phyloP scores from a whole-genome alignment of 2,329 filamentous ascomycete genomes.

The Cyanodermella asteris region DNA sequence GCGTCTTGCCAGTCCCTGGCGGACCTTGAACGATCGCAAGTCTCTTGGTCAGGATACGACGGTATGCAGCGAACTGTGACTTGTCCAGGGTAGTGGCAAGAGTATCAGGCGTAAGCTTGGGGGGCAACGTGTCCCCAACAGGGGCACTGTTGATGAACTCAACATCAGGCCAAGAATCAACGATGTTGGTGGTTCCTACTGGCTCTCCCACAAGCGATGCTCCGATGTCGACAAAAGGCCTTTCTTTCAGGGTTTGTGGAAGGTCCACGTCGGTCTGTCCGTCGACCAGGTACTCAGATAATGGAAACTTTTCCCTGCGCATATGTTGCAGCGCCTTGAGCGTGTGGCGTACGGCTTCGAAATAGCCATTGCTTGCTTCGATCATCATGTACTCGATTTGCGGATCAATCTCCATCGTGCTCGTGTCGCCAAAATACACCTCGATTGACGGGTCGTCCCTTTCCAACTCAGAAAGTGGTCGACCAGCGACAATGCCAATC shows the following conservation, averaged over 20 bases:
- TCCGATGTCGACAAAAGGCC: conserved; percentile 29
- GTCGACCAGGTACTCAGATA: conserved; percentile 21
- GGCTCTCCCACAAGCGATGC: no score
- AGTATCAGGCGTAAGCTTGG: conserved; percentile 29
- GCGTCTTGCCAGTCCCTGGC: conserved; percentile 62
- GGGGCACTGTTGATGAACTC: no score
- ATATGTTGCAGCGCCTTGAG: conserved; percentile 50
- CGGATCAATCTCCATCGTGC: conserved; percentile 47
- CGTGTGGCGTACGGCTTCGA: conserved; percentile 52
- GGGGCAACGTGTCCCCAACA: no score
- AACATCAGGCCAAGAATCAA: no score
- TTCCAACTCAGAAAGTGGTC: conserved; percentile 40
- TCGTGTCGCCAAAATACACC: conserved; percentile 41
- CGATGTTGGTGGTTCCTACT: no score
- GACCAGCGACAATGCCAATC: conserved; percentile 50
- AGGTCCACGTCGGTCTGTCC: conserved; percentile 19
- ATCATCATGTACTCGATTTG: conserved; percentile 54
- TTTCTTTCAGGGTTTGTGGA: conserved; percentile 29
- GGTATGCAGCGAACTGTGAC: conserved; percentile 48
- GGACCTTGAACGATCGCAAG: conserved; percentile 68
- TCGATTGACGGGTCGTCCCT: conserved; percentile 51
- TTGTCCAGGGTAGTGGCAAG: conserved; percentile 33
- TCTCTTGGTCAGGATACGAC: conserved; percentile 46
- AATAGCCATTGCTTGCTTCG: conserved; percentile 52
- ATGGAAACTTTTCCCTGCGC: conserved; percentile 29